phyloP scores from a whole-genome alignment of 108 stramenopile species.

The Stephanodiscus minutulus region DNA sequence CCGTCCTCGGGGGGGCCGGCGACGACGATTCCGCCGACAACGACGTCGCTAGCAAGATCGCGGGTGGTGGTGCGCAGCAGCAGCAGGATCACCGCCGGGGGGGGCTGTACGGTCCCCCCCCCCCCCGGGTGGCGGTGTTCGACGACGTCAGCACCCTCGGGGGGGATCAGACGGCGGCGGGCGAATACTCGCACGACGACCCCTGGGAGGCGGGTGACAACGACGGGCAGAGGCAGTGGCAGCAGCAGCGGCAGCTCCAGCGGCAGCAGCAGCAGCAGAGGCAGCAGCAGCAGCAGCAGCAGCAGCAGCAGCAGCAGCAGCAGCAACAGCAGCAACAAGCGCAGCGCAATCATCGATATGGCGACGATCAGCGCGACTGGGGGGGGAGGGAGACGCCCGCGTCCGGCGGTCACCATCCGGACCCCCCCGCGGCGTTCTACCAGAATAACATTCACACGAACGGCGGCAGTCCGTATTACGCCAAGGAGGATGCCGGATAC shows the following conservation, averaged over 20 bases:
- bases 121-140: neutral
- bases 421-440: neutral
- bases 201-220: neutral
- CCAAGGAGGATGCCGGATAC: neutral
- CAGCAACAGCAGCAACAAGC: no score
- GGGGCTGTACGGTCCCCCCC: no score
- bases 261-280: neutral
- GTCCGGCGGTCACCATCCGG: neutral
- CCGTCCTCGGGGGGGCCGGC: neutral
- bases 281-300: neutral
- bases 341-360: no score
- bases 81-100: no score
- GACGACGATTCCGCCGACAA: no score
- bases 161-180: neutral
- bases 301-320: neutral
- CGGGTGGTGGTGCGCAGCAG: no score
- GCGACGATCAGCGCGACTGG: no score
- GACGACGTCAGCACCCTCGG: neutral
- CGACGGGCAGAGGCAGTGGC: neutral
- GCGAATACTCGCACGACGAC: no score
- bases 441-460: neutral
- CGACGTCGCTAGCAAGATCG: no score
- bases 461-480: neutral
- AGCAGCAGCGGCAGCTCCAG: neutral
- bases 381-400: neutral